Percentiles rank a stretch among this genome's conserved stretches.
These are phyloP conservation scores for Paecilomyces sp. DNA, from an alignment of 2,329 filamentous ascomycete species.

Conservation along the genomic window DNA sequence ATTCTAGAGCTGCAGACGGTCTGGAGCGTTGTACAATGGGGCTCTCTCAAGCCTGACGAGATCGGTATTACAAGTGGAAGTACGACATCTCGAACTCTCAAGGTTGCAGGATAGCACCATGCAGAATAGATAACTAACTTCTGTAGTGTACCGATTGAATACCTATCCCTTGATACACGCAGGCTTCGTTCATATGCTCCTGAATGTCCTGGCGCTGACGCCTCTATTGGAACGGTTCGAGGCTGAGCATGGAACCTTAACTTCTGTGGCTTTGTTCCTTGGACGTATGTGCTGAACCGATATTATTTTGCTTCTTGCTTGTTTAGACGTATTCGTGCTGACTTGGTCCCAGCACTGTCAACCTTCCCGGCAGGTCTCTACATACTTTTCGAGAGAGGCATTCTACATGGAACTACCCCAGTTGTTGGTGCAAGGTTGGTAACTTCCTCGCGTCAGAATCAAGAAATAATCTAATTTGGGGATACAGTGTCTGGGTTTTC, in stretches of 20 bases:
- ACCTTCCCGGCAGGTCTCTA: constrained; percentile 79
- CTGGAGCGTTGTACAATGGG: constrained; percentile 71
- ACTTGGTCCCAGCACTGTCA: constrained; percentile 56
- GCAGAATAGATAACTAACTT: constrained; percentile 1
- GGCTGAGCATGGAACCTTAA: constrained; percentile 81
- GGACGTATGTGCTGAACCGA: constrained; percentile 60
- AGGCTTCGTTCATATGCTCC: constrained; percentile 69
- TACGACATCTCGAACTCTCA: constrained; percentile 43
- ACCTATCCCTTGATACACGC: constrained; percentile 84
- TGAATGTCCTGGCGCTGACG: constrained; percentile 73
- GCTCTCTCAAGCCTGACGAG: constrained; percentile 68
- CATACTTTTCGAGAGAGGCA: constrained; percentile 65
- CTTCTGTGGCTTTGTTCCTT: constrained; percentile 78
- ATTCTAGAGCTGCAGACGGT: constrained; percentile 59
- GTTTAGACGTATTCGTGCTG: neutral
- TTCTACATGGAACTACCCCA: constrained; percentile 64
- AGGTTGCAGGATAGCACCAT: neutral
- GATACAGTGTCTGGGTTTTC: constrained; percentile 78
- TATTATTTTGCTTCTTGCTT: neutral
- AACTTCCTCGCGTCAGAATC: neutral
- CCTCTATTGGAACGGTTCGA: constrained; percentile 95
- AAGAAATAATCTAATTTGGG: constrained; percentile 7
- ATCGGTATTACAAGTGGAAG: constrained; percentile 59
- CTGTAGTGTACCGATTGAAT: constrained; percentile 79
- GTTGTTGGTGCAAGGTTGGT: constrained; percentile 76